These are phyloP conservation scores for Hibiscus mutabilis DNA, from an alignment of 345 rosid genomes.

Conservation along the genomic window DNA sequence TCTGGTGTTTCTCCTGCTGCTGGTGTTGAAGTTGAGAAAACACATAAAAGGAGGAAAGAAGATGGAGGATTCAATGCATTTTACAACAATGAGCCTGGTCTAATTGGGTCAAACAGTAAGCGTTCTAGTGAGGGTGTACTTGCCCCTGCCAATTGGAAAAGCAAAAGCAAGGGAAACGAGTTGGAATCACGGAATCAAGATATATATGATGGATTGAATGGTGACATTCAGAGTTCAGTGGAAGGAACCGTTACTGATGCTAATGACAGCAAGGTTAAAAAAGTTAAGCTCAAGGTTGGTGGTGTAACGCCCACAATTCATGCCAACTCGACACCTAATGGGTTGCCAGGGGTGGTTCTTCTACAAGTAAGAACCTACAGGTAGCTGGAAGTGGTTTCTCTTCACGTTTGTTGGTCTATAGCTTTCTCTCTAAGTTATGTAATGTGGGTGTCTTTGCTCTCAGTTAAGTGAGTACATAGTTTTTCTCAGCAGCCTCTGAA, in stretches of 20 bases:
- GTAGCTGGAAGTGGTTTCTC: conserved; percentile 26
- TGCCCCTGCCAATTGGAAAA: conserved; percentile 68
- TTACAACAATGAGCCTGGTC: conserved; percentile 32
- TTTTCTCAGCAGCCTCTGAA: not conserved
- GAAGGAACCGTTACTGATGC: conserved; percentile 32
- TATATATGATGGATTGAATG: conserved; percentile 30
- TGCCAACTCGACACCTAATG: conserved; percentile 41
- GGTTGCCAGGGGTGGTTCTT: conserved; percentile 37
- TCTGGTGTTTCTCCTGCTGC: conserved; percentile 37
- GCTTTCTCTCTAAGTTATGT: not conserved
- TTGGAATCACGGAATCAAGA: conserved; percentile 16
- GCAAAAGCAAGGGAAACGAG: conserved; percentile 23
- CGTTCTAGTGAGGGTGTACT: conserved; percentile 72
- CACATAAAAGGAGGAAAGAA: conserved; percentile 25
- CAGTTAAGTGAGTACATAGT: not conserved
- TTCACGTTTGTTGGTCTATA: not conserved
- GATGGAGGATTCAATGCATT: conserved; percentile 30
- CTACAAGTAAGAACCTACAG: conserved; percentile 44
- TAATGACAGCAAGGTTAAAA: conserved; percentile 52
- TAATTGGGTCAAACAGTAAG: conserved; percentile 28
- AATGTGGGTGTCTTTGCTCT: not conserved
- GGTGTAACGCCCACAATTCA: conserved; percentile 49
- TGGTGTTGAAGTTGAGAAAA: conserved; percentile 25
- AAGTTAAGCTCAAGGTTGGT: conserved; percentile 60
- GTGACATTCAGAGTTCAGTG: conserved; percentile 36